phyloP scores from a whole-genome alignment of 2,329 filamentous ascomycete genomes.

The Claviceps lovelessii region DNA sequence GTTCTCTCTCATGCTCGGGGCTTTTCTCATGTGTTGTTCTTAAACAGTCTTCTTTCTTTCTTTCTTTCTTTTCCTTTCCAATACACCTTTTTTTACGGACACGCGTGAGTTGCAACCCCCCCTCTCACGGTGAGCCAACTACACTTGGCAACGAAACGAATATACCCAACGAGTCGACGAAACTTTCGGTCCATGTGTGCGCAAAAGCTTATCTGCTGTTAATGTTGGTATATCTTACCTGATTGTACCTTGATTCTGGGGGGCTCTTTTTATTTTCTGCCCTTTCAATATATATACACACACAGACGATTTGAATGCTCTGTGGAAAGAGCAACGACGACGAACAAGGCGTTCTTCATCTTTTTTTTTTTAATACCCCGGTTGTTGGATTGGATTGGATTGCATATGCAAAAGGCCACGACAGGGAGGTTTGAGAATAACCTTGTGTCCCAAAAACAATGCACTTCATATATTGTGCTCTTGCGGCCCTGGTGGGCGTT shows the following conservation, averaged over 20 bases:
- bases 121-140: too few species aligned
- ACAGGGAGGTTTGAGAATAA: not conserved
- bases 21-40: too few species aligned
- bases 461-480: constrained; percentile 34
- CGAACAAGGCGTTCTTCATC: not conserved
- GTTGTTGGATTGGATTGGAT: too few species aligned
- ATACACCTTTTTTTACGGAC: not conserved
- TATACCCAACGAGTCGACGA: not conserved
- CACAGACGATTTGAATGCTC: not conserved
- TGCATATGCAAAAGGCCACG: not conserved
- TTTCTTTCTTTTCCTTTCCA: too few species aligned
- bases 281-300: not conserved
- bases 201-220: too few species aligned
- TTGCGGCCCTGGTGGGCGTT: constrained; percentile 33
- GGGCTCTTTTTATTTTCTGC: not conserved
- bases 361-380: not conserved
- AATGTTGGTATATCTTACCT: too few species aligned
- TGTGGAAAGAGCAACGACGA: not conserved
- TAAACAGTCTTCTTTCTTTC: too few species aligned
- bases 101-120: not conserved
- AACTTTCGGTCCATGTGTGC: too few species aligned
- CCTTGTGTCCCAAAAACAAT: constrained; percentile 18
- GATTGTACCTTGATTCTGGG: not conserved
- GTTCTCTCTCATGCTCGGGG: not conserved
- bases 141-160: not conserved